These are phyloP conservation scores for Rhamnella rubrinervis DNA, from an alignment of 331 rosid genomes.

Conservation along the genomic window DNA sequence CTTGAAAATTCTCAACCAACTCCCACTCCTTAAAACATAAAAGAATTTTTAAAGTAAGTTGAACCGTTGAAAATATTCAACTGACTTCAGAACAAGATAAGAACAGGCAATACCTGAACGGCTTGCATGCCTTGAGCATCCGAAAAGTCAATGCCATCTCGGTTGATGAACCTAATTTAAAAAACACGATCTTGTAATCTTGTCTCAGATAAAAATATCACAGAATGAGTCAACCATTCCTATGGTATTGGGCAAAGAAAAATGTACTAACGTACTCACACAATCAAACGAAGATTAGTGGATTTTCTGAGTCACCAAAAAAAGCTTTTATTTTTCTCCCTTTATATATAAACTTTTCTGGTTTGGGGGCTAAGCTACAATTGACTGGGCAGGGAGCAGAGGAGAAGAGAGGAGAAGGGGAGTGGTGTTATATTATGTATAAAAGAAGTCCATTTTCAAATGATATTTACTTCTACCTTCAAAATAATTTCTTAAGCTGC, in stretches of 20 bases:
- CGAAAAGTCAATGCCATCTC: slow-evolving; percentile 97
- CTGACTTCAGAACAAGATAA: slow-evolving; percentile 20
- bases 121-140: slow-evolving; percentile 98
- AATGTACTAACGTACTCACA: too few relatives aligned
- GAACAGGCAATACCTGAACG: slow-evolving; percentile 64
- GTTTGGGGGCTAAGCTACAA: too few relatives aligned
- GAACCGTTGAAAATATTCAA: slow-evolving; percentile 25
- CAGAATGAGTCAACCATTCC: too few relatives aligned
- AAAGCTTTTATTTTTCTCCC: too few relatives aligned
- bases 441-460: background rate
- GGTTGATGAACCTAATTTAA: slow-evolving; percentile 73
- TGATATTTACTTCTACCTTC: background rate
- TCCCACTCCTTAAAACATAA: slow-evolving; percentile 82
- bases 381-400: too few relatives aligned
- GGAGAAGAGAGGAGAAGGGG: too few relatives aligned
- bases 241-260: too few relatives aligned
- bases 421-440: background rate
- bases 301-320: too few relatives aligned
- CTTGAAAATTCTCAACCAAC: slow-evolving; percentile 90
- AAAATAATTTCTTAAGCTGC: background rate
- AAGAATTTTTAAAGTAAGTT: slow-evolving; percentile 18
- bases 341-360: too few relatives aligned
- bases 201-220: background rate
- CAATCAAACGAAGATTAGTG: too few relatives aligned
- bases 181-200: slow-evolving; percentile 17